phyloP scores from a whole-genome alignment of 2,329 filamentous ascomycete species.

The Cladosporium sphaerospermum region DNA sequence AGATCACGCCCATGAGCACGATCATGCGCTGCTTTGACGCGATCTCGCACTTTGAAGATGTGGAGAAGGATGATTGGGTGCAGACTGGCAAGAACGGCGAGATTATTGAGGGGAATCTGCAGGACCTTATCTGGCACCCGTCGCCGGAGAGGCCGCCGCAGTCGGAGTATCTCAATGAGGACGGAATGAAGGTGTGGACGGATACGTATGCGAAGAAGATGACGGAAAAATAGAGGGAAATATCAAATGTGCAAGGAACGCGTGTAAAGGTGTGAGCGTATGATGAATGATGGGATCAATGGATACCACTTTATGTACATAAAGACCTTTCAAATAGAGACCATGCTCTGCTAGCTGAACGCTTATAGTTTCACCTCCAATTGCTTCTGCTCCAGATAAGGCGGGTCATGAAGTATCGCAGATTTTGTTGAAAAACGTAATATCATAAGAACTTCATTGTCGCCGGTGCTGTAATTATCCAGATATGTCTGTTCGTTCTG shows the following conservation, averaged over 20 bases:
- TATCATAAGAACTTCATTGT: too few relatives aligned
- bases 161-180: constrained; percentile 18
- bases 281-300: too few relatives aligned
- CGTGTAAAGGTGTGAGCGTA: too few relatives aligned
- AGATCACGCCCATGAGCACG: constrained; percentile 36
- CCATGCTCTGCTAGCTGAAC: too few relatives aligned
- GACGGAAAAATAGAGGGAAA: neutral
- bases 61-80: constrained; percentile 24
- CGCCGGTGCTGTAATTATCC: neutral
- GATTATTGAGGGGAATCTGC: constrained; percentile 24
- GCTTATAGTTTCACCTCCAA: too few relatives aligned
- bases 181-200: constrained; percentile 22
- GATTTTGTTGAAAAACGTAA: too few relatives aligned
- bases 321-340: too few relatives aligned
- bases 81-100: constrained; percentile 21
- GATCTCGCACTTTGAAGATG: constrained; percentile 22
- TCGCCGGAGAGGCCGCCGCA: constrained; percentile 16
- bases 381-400: too few relatives aligned
- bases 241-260: too few relatives aligned
- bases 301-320: too few relatives aligned
- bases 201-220: constrained; percentile 23
- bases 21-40: constrained; percentile 36
- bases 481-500: too few relatives aligned
- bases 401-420: too few relatives aligned
- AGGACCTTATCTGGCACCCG: constrained; percentile 22